These are phyloP conservation scores for Phycomyces nitens DNA, from an alignment of 192 early-diverging fungal species.

Conservation along the genomic window DNA sequence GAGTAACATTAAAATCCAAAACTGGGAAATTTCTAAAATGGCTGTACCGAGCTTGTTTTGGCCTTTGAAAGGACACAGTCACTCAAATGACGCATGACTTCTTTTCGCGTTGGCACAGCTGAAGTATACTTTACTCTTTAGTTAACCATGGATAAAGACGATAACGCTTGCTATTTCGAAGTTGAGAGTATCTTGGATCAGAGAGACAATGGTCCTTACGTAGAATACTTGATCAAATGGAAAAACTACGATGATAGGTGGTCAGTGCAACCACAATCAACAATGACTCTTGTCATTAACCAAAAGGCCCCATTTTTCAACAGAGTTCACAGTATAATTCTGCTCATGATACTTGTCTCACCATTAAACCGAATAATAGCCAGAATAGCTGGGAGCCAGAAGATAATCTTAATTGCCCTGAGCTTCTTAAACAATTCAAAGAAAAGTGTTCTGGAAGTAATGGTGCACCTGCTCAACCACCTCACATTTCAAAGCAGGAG, in stretches of 20 bases:
- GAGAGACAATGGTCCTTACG: background rate
- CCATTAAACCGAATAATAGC: background rate
- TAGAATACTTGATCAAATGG: conserved; percentile 3
- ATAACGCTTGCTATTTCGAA: background rate
- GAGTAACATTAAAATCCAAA: too few relatives aligned
- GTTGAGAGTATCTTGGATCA: background rate
- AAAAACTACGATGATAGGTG: conserved; percentile 2
- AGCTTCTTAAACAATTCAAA: background rate
- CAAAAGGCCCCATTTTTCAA: background rate
- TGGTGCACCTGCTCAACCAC: too few relatives aligned
- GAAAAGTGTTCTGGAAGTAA: background rate
- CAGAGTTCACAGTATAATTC: too few relatives aligned
- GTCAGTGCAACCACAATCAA: background rate
- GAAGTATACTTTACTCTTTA: background rate
- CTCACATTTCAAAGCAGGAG: too few relatives aligned
- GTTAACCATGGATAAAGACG: background rate
- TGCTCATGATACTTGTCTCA: too few relatives aligned
- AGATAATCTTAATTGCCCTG: conserved; percentile 1
- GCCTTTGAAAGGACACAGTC: too few relatives aligned
- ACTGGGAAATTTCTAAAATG: too few relatives aligned
- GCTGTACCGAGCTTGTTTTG: too few relatives aligned
- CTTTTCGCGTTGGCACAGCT: too few relatives aligned
- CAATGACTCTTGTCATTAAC: background rate
- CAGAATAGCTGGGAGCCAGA: conserved; percentile 1
- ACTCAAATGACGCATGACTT: too few relatives aligned